Conservation (phyloP, 179 eudicot species). For the Patellifolia procumbens region DNA sequence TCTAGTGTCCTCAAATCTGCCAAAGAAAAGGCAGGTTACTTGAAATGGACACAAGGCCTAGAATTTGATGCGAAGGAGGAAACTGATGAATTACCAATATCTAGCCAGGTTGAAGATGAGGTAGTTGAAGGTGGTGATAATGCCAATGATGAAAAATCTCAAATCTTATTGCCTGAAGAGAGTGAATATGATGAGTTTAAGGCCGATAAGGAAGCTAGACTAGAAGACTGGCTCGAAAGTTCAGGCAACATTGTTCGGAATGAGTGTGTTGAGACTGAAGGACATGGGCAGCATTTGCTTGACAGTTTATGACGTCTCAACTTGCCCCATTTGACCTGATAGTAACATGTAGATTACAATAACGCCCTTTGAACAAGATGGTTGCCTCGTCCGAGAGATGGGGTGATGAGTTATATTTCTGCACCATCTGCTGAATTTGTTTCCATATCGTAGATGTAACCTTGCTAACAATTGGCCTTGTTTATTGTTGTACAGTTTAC, state of each 20-base stretch:
- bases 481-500: constrained; percentile 18
- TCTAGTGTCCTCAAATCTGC: constrained; percentile 61
- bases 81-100: constrained; percentile 49
- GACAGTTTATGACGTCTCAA: constrained; percentile 26
- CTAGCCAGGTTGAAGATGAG: constrained; percentile 44
- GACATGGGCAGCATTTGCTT: constrained; percentile 21
- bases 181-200: constrained; percentile 64
- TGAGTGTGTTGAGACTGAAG: not conserved
- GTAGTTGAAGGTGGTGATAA: constrained; percentile 25
- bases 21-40: constrained; percentile 52
- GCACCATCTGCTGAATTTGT: not conserved
- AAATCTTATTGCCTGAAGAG: constrained; percentile 28
- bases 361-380: not conserved
- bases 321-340: not conserved
- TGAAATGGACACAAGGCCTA: constrained; percentile 31
- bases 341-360: not conserved
- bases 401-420: not conserved
- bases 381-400: constrained; percentile 3
- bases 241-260: constrained; percentile 15
- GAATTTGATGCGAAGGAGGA: constrained; percentile 26
- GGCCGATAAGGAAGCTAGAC: constrained; percentile 71
- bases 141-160: constrained; percentile 30
- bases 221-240: constrained; percentile 79
- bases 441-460: constrained; percentile 20
- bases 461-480: not conserved